Percentiles rank a stretch among this genome's conserved stretches.
phyloP scores from a whole-genome alignment of 108 stramenopile genomes.

The Cyclotella cryptica region DNA sequence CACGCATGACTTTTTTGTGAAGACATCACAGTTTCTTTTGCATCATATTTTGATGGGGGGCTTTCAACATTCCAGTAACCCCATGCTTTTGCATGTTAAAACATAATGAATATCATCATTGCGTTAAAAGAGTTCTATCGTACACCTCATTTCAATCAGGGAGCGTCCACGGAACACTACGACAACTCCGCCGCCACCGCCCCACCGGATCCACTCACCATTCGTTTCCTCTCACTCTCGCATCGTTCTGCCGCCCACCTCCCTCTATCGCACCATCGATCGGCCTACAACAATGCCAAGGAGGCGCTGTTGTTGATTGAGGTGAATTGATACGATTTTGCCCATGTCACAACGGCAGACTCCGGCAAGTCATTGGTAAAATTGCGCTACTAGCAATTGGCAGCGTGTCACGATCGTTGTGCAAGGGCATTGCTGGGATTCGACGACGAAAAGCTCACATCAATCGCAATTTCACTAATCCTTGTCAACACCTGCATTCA shows the following conservation, averaged over 20 bases:
- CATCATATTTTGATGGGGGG: too few relatives aligned
- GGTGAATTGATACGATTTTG: slow-evolving; percentile 31
- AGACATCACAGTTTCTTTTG: too few relatives aligned
- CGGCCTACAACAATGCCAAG: slow-evolving; percentile 77
- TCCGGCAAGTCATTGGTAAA: background rate
- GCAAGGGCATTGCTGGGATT: slow-evolving; percentile 19
- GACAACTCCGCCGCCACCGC: background rate
- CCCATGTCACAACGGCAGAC: slow-evolving; percentile 45
- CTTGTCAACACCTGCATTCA: too few relatives aligned
- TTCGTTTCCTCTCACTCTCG: slow-evolving; percentile 64
- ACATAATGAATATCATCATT: too few relatives aligned
- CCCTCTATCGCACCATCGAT: slow-evolving; percentile 61
- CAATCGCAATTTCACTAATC: too few relatives aligned
- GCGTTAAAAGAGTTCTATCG: too few relatives aligned
- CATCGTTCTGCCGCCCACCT: slow-evolving; percentile 75
- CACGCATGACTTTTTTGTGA: too few relatives aligned
- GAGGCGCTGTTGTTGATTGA: slow-evolving; percentile 49
- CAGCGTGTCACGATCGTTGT: slow-evolving; percentile 25
- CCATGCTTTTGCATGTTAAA: too few relatives aligned
- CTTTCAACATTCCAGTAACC: too few relatives aligned
- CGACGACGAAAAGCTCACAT: background rate
- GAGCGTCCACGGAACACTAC: too few relatives aligned
- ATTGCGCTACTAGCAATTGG: slow-evolving; percentile 37
- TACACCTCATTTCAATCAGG: too few relatives aligned
- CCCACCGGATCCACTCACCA: slow-evolving; percentile 13